Evolutionary conservation across 1,284 basidiomycete genomes (phyloP).

Genomic region (Cerrena zonata): DNA sequence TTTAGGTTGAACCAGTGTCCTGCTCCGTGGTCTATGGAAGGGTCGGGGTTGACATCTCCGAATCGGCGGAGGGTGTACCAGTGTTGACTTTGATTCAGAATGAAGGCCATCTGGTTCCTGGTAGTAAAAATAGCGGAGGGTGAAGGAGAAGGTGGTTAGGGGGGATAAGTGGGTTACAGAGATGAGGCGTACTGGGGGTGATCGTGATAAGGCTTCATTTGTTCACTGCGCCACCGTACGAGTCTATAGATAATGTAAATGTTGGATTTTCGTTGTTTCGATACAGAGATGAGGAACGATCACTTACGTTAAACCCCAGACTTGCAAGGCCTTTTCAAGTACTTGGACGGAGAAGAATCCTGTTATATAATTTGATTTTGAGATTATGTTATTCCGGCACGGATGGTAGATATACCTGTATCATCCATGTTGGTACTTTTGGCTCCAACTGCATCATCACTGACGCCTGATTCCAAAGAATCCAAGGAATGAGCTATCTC

Average conservation of each 20-base stretch:
- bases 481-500: conserved; percentile 71
- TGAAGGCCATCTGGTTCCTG: conserved; percentile 81
- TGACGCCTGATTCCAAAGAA: conserved; percentile 36
- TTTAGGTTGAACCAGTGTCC: conserved; percentile 91
- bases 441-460: conserved; percentile 33
- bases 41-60: conserved; percentile 43
- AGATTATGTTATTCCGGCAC: conserved; percentile 7
- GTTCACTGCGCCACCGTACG: conserved; percentile 79
- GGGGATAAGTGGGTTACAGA: conserved; percentile 2
- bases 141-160: conserved; percentile 7
- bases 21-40: conserved; percentile 39
- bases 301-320: conserved; percentile 74
- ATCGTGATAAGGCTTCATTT: conserved; percentile 71
- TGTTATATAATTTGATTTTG: conserved; percentile 18
- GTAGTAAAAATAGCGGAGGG: background rate
- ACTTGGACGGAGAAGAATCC: conserved; percentile 88
- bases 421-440: conserved; percentile 83
- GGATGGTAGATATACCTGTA: conserved; percentile 46
- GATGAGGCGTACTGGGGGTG: conserved; percentile 62
- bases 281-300: background rate
- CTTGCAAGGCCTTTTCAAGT: conserved; percentile 72
- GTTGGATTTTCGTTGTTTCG: too few relatives aligned
- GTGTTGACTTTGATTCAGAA: conserved; percentile 82
- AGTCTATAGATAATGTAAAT: conserved; percentile 35
- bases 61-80: conserved; percentile 89